A percentile compares a stretch with the other conserved stretches of the same genome.
These are phyloP conservation scores for Serendipita sp. DNA, from an alignment of 768 basidiomycete species.

Conservation along the genomic window DNA sequence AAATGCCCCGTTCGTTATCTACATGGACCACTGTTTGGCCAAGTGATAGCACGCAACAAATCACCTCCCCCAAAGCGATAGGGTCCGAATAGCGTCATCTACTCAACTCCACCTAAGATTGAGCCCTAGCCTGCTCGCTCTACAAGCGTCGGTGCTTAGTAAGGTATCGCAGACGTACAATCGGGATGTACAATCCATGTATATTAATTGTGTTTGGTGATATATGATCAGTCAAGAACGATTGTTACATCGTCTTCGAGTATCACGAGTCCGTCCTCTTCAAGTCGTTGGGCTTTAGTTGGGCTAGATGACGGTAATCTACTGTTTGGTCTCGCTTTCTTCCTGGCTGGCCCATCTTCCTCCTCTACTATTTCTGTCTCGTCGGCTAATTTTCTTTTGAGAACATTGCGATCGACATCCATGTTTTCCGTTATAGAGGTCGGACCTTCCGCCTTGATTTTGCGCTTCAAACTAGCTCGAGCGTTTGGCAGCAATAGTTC, in stretches of 20 bases:
- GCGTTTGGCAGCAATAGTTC: not conserved
- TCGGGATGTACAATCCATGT: too few species aligned
- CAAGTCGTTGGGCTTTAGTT: slow-evolving; percentile 47
- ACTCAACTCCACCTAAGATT: too few species aligned
- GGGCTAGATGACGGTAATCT: slow-evolving; percentile 26
- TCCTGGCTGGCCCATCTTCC: not conserved
- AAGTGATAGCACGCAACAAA: not conserved
- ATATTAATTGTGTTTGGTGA: too few species aligned
- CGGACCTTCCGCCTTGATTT: slow-evolving; percentile 33
- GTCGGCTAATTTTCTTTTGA: slow-evolving; percentile 10
- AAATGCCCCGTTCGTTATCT: not conserved
- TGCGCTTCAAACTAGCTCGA: not conserved
- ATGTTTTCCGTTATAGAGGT: slow-evolving; percentile 36
- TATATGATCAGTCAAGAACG: not conserved
- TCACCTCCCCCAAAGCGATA: not conserved
- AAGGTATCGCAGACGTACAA: too few species aligned
- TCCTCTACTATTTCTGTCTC: not conserved
- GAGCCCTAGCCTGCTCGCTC: too few species aligned
- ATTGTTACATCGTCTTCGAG: slow-evolving; percentile 30
- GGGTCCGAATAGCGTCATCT: not conserved
- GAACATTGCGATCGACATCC: slow-evolving; percentile 17
- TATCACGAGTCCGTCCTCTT: slow-evolving; percentile 59
- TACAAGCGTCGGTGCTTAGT: too few species aligned
- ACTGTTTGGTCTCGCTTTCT: not conserved
- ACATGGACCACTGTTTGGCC: not conserved